These are phyloP conservation scores for Gossypium ekmanianum DNA, from an alignment of 345 rosid genomes.

Conservation along the genomic window DNA sequence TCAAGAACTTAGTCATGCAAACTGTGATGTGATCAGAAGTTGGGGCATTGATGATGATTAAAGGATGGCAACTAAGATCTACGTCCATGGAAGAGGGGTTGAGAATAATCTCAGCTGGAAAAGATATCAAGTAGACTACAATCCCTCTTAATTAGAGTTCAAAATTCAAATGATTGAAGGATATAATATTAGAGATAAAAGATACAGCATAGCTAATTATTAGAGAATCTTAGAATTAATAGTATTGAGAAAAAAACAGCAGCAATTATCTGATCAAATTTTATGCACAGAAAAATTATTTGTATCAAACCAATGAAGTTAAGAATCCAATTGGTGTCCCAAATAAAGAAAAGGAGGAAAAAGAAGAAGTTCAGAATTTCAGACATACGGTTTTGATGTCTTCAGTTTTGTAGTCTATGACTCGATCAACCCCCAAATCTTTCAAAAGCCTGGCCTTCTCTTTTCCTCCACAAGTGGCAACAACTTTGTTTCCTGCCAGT, in stretches of 20 bases:
- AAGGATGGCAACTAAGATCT: not conserved
- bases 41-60: not conserved
- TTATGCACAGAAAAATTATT: not conserved
- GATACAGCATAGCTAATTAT: not conserved
- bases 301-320: not conserved
- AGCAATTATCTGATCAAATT: not conserved
- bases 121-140: not conserved
- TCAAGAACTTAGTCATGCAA: not conserved
- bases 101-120: not conserved
- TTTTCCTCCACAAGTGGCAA: constrained; percentile 93
- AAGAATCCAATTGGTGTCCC: not conserved
- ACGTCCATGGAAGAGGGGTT: not conserved
- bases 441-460: constrained; percentile 77
- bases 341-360: not conserved
- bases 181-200: not conserved
- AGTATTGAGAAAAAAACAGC: not conserved
- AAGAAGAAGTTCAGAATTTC: not conserved
- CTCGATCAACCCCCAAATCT: constrained; percentile 80
- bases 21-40: not conserved
- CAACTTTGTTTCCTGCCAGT: constrained; percentile 74
- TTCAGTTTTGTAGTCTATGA: constrained; percentile 81
- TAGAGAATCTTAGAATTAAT: not conserved
- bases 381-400: constrained; percentile 67
- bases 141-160: constrained; percentile 10
- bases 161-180: constrained; percentile 2